These are phyloP conservation scores for Coemansia guatemalensis DNA, from an alignment of 192 early-diverging fungal genomes.

Conservation along the genomic window DNA sequence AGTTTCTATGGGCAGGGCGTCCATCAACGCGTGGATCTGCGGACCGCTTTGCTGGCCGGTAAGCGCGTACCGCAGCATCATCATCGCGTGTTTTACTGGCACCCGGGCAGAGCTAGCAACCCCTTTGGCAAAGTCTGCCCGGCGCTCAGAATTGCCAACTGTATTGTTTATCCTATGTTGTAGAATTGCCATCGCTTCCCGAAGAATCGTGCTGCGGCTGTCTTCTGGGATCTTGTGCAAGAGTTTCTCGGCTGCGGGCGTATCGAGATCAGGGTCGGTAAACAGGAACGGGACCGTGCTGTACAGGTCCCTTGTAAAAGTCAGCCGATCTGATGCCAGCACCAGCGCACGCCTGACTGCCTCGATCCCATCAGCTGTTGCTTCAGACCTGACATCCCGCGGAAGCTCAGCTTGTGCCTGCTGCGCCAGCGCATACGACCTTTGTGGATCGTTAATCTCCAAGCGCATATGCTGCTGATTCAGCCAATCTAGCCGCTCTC, in stretches of 20 bases:
- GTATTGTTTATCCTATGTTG: not conserved
- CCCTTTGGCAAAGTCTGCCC: slow-evolving; percentile 27
- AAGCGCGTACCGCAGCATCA: slow-evolving; percentile 62
- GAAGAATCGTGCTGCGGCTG: slow-evolving; percentile 20
- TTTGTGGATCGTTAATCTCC: slow-evolving; percentile 18
- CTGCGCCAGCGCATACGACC: slow-evolving; percentile 1
- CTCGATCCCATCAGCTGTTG: not conserved
- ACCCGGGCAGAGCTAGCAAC: slow-evolving; percentile 39
- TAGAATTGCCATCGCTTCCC: slow-evolving; percentile 4
- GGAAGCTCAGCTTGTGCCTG: slow-evolving; percentile 20
- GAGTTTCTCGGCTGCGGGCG: not conserved
- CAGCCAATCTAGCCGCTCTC: slow-evolving; percentile 48
- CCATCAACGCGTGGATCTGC: slow-evolving; percentile 34
- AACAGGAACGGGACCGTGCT: slow-evolving; percentile 36
- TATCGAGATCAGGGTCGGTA: slow-evolving; percentile 22
- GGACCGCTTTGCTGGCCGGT: slow-evolving; percentile 57
- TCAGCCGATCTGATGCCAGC: slow-evolving; percentile 33
- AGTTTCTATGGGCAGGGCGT: slow-evolving; percentile 14
- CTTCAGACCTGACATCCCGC: not conserved
- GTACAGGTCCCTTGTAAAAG: slow-evolving; percentile 30
- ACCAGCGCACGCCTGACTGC: slow-evolving; percentile 22
- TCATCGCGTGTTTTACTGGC: slow-evolving; percentile 57
- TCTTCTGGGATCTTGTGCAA: slow-evolving; percentile 18
- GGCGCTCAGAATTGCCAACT: not conserved
- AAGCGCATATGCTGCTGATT: slow-evolving; percentile 44